phyloP scores from a whole-genome alignment of 2,329 filamentous ascomycete genomes.

The Ascochyta koolunga region DNA sequence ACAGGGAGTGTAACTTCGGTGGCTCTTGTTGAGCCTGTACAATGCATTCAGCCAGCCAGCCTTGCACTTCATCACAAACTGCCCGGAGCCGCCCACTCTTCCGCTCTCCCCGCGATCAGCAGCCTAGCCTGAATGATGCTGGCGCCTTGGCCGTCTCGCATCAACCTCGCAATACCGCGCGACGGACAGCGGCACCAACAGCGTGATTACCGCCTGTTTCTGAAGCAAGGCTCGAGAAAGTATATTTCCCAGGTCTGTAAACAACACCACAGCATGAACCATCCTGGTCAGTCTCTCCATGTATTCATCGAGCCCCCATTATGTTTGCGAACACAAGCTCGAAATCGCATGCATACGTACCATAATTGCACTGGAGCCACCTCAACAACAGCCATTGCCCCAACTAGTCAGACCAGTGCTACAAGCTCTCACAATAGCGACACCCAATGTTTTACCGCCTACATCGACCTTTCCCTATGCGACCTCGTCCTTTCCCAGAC shows the following conservation, averaged over 20 bases:
- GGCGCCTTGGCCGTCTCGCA: slow-evolving; percentile 20
- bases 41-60: neutral
- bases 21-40: neutral
- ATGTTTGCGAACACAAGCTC: slow-evolving; percentile 19
- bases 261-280: slow-evolving; percentile 51
- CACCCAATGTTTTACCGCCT: neutral
- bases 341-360: slow-evolving; percentile 19
- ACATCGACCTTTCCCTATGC: neutral
- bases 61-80: slow-evolving; percentile 9
- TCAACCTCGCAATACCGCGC: slow-evolving; percentile 28
- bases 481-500: neutral
- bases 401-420: neutral
- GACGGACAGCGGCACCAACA: slow-evolving; percentile 12
- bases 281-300: slow-evolving; percentile 50
- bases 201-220: slow-evolving; percentile 1
- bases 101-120: slow-evolving; percentile 12
- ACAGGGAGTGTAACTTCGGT: neutral
- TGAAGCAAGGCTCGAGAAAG: neutral
- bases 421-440: neutral
- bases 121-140: slow-evolving; percentile 7
- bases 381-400: neutral
- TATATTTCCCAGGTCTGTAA: slow-evolving; percentile 20
- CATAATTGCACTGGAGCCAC: slow-evolving; percentile 6
- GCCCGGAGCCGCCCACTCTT: slow-evolving; percentile 10
- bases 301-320: slow-evolving; percentile 30